These are phyloP conservation scores for Eucalyptus urophylla DNA, from an alignment of 345 rosid species.

Conservation along the genomic window DNA sequence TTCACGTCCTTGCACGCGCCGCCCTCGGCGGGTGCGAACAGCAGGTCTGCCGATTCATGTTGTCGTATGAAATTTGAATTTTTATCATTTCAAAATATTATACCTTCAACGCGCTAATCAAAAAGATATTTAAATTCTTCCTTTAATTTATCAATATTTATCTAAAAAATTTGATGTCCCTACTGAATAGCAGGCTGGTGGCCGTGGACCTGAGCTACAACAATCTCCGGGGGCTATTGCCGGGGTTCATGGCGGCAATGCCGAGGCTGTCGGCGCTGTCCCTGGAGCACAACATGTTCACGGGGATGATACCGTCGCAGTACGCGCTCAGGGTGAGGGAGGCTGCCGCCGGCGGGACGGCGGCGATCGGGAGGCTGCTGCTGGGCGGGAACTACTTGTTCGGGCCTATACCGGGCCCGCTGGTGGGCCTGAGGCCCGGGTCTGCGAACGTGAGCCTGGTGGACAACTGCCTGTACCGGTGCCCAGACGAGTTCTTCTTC, in stretches of 20 bases:
- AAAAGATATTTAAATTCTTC: neutral
- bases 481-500: constrained; percentile 53
- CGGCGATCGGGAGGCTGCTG: constrained; percentile 49
- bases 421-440: constrained; percentile 39
- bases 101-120: neutral
- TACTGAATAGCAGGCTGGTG: constrained; percentile 17
- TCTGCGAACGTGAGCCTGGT: constrained; percentile 42
- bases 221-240: constrained; percentile 12
- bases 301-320: constrained; percentile 26
- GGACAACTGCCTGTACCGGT: constrained; percentile 59
- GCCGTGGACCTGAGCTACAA: constrained; percentile 25
- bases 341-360: constrained; percentile 20
- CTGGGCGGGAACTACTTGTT: constrained; percentile 71
- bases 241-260: constrained; percentile 11
- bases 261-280: constrained; percentile 28
- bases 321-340: constrained; percentile 9
- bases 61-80: neutral
- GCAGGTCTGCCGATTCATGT: neutral
- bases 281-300: constrained; percentile 20
- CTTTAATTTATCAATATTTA: neutral
- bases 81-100: neutral
- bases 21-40: neutral
- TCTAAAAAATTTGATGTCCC: neutral
- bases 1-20: constrained; percentile 55
- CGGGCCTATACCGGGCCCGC: constrained; percentile 53